Conservation (phyloP, 208 protist species). For the Angomonas ambiguus region DNA sequence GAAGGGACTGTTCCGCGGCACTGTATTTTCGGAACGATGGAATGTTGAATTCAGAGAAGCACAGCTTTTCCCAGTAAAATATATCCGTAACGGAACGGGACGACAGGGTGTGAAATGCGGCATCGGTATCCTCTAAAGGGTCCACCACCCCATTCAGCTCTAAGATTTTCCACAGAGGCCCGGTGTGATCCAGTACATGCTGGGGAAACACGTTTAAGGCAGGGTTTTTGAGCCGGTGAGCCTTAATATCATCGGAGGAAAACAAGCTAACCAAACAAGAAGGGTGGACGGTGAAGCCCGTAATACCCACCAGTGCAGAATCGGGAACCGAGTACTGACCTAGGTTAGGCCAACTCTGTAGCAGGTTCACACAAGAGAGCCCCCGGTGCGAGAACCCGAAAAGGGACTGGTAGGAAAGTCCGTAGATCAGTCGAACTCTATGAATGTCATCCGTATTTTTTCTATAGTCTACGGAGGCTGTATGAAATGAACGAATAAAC, state of each 20-base stretch:
- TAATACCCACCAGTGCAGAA: conserved; percentile 24
- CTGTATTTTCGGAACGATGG: not conserved
- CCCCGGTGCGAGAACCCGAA: conserved; percentile 33
- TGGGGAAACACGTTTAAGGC: not conserved
- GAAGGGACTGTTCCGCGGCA: not conserved
- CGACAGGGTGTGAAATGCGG: not conserved
- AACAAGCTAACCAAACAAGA: conserved; percentile 43
- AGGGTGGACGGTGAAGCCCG: conserved; percentile 59
- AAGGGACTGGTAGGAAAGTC: conserved; percentile 33
- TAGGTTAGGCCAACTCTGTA: conserved; percentile 42
- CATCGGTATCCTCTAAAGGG: not conserved
- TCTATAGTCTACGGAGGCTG: not conserved
- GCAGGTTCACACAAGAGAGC: conserved; percentile 25
- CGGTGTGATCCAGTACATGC: not conserved
- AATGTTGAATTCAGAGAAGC: not conserved
- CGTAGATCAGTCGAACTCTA: conserved; percentile 30
- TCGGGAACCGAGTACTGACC: conserved; percentile 20
- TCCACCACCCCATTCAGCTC: not conserved
- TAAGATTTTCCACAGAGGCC: not conserved
- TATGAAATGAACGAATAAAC: not conserved
- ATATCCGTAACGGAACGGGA: not conserved
- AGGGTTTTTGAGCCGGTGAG: not conserved
- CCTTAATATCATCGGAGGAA: not conserved
- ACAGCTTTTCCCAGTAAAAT: conserved; percentile 2
- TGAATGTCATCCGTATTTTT: not conserved